These are phyloP conservation scores for Calonectria fujianensis DNA, from an alignment of 2,329 filamentous ascomycete species.

Conservation along the genomic window DNA sequence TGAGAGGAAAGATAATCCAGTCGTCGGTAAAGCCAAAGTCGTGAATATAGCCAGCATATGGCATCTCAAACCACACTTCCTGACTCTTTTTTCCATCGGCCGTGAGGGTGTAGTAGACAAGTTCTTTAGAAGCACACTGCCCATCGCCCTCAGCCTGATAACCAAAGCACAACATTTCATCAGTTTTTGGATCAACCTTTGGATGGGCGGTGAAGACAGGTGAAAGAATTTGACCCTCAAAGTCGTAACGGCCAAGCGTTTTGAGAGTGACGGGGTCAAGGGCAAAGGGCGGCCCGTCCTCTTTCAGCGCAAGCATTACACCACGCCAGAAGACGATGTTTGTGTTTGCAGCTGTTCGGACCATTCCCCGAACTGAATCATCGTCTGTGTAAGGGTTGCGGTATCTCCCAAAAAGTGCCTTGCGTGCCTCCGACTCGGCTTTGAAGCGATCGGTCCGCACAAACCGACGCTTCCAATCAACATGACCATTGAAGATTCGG, in stretches of 20 bases:
- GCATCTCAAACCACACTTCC: slow-evolving; percentile 29
- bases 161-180: slow-evolving; percentile 21
- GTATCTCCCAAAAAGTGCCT: slow-evolving; percentile 39
- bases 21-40: slow-evolving; percentile 19
- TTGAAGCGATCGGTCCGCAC: slow-evolving; percentile 24
- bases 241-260: slow-evolving; percentile 32
- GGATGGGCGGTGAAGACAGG: slow-evolving; percentile 30
- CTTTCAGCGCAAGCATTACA: slow-evolving; percentile 19
- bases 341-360: slow-evolving; percentile 20
- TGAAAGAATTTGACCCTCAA: slow-evolving; percentile 27
- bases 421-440: slow-evolving; percentile 2
- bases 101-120: not conserved
- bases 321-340: slow-evolving; percentile 29
- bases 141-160: slow-evolving; percentile 32
- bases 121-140: not conserved
- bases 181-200: slow-evolving; percentile 17
- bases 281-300: slow-evolving; percentile 26
- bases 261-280: slow-evolving; percentile 22
- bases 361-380: slow-evolving; percentile 11
- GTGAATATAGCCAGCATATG: slow-evolving; percentile 22
- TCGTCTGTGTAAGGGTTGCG: slow-evolving; percentile 27
- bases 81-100: slow-evolving; percentile 3
- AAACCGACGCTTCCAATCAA: slow-evolving; percentile 29
- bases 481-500: slow-evolving; percentile 24
- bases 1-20: slow-evolving; percentile 8